Evolutionary conservation across 2,329 filamentous ascomycete genomes (phyloP).

Genomic region (Sporothrix mexicana): DNA sequence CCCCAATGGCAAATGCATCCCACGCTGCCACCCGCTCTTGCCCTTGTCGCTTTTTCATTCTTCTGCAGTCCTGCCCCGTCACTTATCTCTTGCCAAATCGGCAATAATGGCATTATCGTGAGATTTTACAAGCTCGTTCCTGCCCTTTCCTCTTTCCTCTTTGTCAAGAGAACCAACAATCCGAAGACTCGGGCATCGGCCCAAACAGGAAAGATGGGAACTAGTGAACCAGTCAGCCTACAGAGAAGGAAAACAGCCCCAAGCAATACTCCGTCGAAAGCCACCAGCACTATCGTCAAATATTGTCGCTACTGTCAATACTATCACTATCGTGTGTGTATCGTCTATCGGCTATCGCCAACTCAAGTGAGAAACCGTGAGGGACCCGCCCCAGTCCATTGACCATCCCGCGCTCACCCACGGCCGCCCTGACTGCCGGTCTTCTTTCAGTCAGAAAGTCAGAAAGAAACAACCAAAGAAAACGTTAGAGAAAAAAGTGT

Average conservation of each 20-base stretch:
- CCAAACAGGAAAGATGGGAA: conserved; percentile 18
- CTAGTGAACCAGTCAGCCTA: background rate
- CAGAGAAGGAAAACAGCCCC: background rate
- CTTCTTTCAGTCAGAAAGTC: background rate
- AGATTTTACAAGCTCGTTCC: background rate
- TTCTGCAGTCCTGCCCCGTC: background rate
- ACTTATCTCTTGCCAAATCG: conserved; percentile 27
- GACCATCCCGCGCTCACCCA: background rate
- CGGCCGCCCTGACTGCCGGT: conserved; percentile 2
- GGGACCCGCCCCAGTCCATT: background rate
- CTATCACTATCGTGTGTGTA: background rate
- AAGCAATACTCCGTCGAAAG: background rate
- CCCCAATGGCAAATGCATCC: conserved; percentile 6
- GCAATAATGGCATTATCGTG: conserved; percentile 17
- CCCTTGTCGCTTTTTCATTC: background rate
- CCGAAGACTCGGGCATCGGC: background rate
- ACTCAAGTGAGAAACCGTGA: background rate
- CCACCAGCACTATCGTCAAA: background rate
- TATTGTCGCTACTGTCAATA: background rate
- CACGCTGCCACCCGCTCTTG: conserved; percentile 20
- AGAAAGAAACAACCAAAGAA: background rate
- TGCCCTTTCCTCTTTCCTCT: background rate
- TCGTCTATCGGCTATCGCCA: too few relatives aligned
- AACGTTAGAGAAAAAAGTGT: background rate
- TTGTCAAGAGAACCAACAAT: conserved; percentile 8